These are phyloP conservation scores for Globisporangium ultimum DNA, from an alignment of 352 stramenopile species.

Conservation along the genomic window DNA sequence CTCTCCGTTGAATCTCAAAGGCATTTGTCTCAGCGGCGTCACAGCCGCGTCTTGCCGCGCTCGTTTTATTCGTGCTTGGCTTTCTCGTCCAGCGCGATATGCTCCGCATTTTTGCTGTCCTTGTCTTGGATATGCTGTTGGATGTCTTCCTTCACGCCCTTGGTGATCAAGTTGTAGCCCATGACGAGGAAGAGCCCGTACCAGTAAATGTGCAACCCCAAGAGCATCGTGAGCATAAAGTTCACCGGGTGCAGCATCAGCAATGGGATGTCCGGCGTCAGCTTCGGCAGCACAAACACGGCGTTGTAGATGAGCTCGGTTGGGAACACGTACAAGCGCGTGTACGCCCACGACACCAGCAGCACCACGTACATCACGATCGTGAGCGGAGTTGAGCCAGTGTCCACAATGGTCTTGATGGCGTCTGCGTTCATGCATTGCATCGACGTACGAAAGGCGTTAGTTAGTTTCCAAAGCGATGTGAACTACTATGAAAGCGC, in stretches of 20 bases:
- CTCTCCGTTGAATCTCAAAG: no score
- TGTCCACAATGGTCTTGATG: slow-evolving; percentile 71
- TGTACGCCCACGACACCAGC: slow-evolving; percentile 34
- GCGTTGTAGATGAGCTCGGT: slow-evolving; percentile 34
- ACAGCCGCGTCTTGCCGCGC: no score
- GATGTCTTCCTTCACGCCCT: slow-evolving; percentile 41
- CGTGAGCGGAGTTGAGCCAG: slow-evolving; percentile 27
- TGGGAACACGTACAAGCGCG: slow-evolving; percentile 36
- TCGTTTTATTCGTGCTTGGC: slow-evolving; percentile 11
- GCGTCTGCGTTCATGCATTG: slow-evolving; percentile 30
- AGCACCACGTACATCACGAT: slow-evolving; percentile 32
- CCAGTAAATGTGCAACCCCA: slow-evolving; percentile 40
- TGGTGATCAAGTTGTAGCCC: slow-evolving; percentile 40
- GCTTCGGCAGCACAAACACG: slow-evolving; percentile 19
- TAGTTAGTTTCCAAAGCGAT: no score
- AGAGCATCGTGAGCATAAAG: slow-evolving; percentile 37
- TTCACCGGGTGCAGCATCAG: slow-evolving; percentile 31
- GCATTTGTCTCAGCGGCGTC: no score
- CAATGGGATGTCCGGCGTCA: slow-evolving; percentile 24
- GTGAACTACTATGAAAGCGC: background rate
- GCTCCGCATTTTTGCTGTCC: background rate
- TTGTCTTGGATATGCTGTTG: slow-evolving; percentile 19
- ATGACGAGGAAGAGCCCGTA: slow-evolving; percentile 42
- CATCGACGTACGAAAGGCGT: background rate
- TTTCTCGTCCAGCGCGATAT: slow-evolving; percentile 5